Evolutionary conservation across 306 rosid species (phyloP), one percentile per base, ranked within the genome.

Genomic region (Corylus americana): DNA sequence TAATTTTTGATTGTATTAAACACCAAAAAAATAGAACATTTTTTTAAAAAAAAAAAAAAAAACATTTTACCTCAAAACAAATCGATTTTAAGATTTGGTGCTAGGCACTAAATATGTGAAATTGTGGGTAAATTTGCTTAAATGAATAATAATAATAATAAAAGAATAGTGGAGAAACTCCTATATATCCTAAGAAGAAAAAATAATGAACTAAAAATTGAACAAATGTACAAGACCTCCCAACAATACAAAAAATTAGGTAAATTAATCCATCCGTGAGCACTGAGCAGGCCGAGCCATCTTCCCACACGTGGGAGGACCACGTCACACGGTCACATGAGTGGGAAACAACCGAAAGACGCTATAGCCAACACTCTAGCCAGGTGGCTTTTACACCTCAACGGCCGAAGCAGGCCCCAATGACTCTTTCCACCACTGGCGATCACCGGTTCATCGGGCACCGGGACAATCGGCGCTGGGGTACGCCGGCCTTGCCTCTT

Each of bases 331-430:
- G 7, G 29, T 75, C 70, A 80, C 25, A 79, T 55, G 31, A 14
- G 83, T 17, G 83, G 85, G 4, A 88, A 12, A 70, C 89, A 85
- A 63, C 87, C 70, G 42, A 74, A 66, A 3, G 85, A 53, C 44
- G 74, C 59, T 47, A 74, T 82, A 11, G 83, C 83, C 68, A 83
- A 55, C 66, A 67, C 80, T 70, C 70, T 73, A 18, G 77, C 48
- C 20, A 83, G 29, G 49, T 70, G 70, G 9, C 80, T 78, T 78
- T 82, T 78, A 66, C 79, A 80, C 71, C 84, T 75, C 8, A 84
- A 17, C 44, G 83, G 57, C 47, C 83, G 71, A 55, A 81, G 35
- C 75, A 81, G 55, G 0, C 82, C 12, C 85, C 80, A 81, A 3
- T n/a, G 81, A 42, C 79, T 79, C 68, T 50, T 83, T 16, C 61